Conservation (phyloP, 2,329 filamentous ascomycete genomes). For the Chrysoporthe cubensis region DNA sequence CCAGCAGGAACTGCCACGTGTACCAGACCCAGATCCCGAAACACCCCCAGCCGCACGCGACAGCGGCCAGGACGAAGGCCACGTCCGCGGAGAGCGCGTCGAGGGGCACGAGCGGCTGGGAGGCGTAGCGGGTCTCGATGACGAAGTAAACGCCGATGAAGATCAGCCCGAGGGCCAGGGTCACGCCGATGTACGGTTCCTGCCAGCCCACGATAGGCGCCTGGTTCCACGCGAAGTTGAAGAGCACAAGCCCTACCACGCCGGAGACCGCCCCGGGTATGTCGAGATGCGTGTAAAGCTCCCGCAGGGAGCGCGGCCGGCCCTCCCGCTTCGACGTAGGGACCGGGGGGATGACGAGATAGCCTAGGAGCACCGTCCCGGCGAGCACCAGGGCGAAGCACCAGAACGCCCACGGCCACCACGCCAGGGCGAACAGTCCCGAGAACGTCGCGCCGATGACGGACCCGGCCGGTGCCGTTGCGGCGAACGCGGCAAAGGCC, state of each 20-base stretch:
- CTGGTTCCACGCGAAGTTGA: constrained; percentile 65
- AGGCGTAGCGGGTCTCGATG: constrained; percentile 50
- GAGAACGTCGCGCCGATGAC: constrained; percentile 38
- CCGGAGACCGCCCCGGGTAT: constrained; percentile 39
- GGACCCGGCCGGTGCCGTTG: constrained; percentile 34
- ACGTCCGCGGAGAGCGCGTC: constrained; percentile 50
- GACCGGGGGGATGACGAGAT: constrained; percentile 31
- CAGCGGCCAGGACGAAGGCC: constrained; percentile 58
- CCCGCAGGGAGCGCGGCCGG: constrained; percentile 9
- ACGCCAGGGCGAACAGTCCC: constrained; percentile 34
- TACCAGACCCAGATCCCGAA: constrained; percentile 61
- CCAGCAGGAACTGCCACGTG: constrained; percentile 52
- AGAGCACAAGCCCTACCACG: constrained; percentile 53
- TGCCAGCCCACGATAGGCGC: constrained; percentile 56
- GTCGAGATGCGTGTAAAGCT: constrained; percentile 32
- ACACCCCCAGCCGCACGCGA: constrained; percentile 56
- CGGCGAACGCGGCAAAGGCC: constrained; percentile 40
- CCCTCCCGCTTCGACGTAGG: constrained; percentile 13
- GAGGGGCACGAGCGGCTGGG: constrained; percentile 61
- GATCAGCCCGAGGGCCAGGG: constrained; percentile 55
- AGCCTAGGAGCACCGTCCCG: constrained; percentile 32
- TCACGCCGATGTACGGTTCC: constrained; percentile 52
- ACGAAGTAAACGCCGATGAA: constrained; percentile 55
- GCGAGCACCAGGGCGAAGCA: constrained; percentile 32
- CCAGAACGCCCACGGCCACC: constrained; percentile 39